Conservation (phyloP, 176 grass and related monocot genomes). For the Juncus effusus region DNA sequence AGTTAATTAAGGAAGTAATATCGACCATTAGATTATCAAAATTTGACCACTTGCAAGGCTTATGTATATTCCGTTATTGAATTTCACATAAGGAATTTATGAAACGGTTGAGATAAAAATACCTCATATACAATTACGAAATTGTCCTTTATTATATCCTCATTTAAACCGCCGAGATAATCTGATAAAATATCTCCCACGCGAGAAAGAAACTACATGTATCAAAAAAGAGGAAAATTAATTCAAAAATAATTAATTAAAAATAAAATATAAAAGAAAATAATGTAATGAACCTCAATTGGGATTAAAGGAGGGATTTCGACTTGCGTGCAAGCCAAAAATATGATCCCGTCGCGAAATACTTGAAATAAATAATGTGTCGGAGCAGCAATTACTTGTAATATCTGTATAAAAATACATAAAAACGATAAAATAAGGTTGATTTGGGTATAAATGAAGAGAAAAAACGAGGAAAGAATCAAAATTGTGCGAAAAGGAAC, state of each 20-base stretch:
- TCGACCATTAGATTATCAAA: no score
- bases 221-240: neutral
- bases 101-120: neutral
- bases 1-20: no score
- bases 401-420: constrained; percentile 31
- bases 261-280: neutral
- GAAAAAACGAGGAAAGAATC: neutral
- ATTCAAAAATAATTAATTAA: neutral
- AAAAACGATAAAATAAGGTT: neutral
- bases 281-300: constrained; percentile 44
- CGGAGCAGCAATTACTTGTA: constrained; percentile 76
- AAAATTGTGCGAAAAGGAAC: neutral
- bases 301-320: constrained; percentile 86
- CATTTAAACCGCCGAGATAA: constrained; percentile 79
- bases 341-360: constrained; percentile 54
- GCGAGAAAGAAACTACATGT: constrained; percentile 66
- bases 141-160: constrained; percentile 93
- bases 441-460: neutral
- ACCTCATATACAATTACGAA: constrained; percentile 96
- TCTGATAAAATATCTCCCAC: constrained; percentile 74
- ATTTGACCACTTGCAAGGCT: no score
- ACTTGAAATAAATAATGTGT: constrained; percentile 91
- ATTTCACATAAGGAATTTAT: no score
- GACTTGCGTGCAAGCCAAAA: constrained; percentile 77
- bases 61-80: no score